Evolutionary conservation across 768 basidiomycete genomes (phyloP).

Genomic region (Pulveroboletus sp.): DNA sequence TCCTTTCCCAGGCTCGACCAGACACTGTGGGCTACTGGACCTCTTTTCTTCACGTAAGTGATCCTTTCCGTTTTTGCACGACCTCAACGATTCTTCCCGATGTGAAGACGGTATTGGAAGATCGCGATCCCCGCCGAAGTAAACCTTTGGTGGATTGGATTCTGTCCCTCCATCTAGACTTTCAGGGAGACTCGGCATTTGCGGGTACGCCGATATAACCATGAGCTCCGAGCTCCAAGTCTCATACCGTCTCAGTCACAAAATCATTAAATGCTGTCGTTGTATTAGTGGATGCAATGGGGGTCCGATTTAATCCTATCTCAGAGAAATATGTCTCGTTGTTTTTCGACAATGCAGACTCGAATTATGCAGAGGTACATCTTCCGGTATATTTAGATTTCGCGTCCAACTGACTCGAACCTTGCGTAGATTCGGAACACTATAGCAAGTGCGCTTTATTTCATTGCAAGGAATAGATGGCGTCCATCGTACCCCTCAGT

Average conservation of each 20-base stretch:
- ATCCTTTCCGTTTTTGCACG: background rate
- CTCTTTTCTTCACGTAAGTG: constrained; percentile 42
- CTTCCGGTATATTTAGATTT: background rate
- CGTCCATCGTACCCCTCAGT: constrained; percentile 58
- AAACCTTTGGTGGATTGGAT: constrained; percentile 74
- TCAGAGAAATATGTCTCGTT: constrained; percentile 65
- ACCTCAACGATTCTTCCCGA: constrained; percentile 5
- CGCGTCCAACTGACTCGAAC: background rate
- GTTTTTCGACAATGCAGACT: constrained; percentile 71
- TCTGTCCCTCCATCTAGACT: constrained; percentile 69
- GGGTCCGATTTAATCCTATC: constrained; percentile 60
- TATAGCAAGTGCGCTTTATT: constrained; percentile 61
- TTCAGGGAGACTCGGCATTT: constrained; percentile 83
- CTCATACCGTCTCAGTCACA: constrained; percentile 49
- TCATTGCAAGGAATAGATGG: constrained; percentile 60
- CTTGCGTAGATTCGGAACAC: constrained; percentile 56
- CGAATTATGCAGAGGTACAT: constrained; percentile 78
- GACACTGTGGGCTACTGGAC: constrained; percentile 82
- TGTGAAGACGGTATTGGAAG: constrained; percentile 47
- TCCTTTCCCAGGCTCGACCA: constrained; percentile 75
- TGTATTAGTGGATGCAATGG: constrained; percentile 60
- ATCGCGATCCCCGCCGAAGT: constrained; percentile 78
- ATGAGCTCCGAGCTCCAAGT: background rate
- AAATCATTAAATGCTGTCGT: constrained; percentile 67
- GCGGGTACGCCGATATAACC: constrained; percentile 49